phyloP scores from a whole-genome alignment of 441 rosid genomes.

The Metrosideros polymorpha region DNA sequence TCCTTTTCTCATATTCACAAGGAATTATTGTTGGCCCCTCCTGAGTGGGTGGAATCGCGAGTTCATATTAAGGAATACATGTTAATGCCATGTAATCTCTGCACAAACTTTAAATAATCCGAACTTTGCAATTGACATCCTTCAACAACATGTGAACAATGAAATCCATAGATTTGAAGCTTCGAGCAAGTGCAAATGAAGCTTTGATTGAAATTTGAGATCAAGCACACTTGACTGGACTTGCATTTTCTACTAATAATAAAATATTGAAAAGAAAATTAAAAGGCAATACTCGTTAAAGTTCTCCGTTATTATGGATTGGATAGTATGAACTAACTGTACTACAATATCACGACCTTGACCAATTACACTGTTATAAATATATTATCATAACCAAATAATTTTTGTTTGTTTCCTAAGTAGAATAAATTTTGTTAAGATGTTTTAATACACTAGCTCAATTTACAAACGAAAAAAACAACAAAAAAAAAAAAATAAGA shows the following conservation, averaged over 20 bases:
- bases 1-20: background rate
- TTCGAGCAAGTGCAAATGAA: background rate
- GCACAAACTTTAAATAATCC: background rate
- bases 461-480: background rate
- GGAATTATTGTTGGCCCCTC: background rate
- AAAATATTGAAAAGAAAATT: background rate
- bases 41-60: fast-evolving
- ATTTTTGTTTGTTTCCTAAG: background rate
- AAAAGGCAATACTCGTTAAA: background rate
- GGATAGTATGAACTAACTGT: background rate
- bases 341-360: background rate
- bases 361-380: no score
- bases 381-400: no score
- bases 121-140: fast-evolving
- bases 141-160: fast-evolving
- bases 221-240: background rate
- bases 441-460: no score
- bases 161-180: background rate
- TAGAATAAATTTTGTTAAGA: no score
- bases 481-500: no score
- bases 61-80: fast-evolving
- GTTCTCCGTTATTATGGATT: background rate
- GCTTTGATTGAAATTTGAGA: background rate
- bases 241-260: background rate
- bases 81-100: background rate